Evolutionary conservation across 2,329 filamentous ascomycete genomes (phyloP).

Genomic region (Chaetomiaceae sp.): DNA sequence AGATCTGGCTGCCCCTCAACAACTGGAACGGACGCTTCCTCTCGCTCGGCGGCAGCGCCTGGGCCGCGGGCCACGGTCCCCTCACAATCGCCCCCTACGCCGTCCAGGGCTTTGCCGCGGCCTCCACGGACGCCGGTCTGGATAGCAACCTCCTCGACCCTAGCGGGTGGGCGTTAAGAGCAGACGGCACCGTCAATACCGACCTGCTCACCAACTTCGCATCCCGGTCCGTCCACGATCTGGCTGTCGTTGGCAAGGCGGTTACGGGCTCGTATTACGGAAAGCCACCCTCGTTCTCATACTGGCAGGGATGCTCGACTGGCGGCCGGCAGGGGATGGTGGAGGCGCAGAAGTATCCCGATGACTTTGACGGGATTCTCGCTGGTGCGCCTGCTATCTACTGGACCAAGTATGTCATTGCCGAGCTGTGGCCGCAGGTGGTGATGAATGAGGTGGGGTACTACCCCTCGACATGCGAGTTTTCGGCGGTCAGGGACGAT

Average conservation of each 20-base stretch:
- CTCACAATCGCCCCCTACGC: conserved; percentile 1
- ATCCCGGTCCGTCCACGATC: neutral
- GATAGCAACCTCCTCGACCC: neutral
- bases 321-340: conserved; percentile 55
- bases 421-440: conserved; percentile 28
- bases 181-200: neutral
- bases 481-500: conserved; percentile 4
- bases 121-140: neutral
- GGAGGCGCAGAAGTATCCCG: conserved; percentile 47
- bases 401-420: conserved; percentile 36
- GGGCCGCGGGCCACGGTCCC: neutral
- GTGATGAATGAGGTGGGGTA: conserved; percentile 9
- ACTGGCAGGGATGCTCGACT: conserved; percentile 55
- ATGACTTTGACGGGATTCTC: conserved; percentile 53
- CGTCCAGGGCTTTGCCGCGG: neutral
- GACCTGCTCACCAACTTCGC: conserved; percentile 1
- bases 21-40: conserved; percentile 2
- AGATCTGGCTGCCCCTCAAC: conserved; percentile 3
- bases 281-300: conserved; percentile 32
- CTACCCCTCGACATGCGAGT: neutral
- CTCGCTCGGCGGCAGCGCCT: neutral
- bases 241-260: neutral
- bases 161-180: neutral
- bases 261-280: conserved; percentile 13
- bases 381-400: conserved; percentile 41